A percentile compares a stretch with the other conserved stretches of the same genome.
Evolutionary conservation across 306 rosid species (phyloP).

Genomic region (Dryas octopetala): DNA sequence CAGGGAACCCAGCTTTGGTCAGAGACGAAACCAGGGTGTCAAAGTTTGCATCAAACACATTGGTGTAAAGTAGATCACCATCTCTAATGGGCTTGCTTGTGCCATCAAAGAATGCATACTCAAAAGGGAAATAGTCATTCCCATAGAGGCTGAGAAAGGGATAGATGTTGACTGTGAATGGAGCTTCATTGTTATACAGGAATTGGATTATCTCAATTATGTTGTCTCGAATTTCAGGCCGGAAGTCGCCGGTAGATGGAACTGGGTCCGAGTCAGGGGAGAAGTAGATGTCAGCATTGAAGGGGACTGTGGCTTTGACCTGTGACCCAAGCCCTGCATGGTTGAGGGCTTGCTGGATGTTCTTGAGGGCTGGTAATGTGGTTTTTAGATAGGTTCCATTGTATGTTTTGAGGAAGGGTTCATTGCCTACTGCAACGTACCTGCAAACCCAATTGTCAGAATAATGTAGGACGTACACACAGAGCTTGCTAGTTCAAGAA

Average conservation of each 20-base stretch:
- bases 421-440: conserved; percentile 94
- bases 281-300: conserved; percentile 85
- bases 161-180: conserved; percentile 81
- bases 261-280: conserved; percentile 78
- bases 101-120: conserved; percentile 85
- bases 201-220: conserved; percentile 59
- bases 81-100: conserved; percentile 55
- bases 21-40: conserved; percentile 74
- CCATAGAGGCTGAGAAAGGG: conserved; percentile 81
- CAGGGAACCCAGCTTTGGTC: conserved; percentile 66
- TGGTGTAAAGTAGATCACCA: conserved; percentile 61
- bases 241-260: conserved; percentile 90
- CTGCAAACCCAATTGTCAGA: conserved; percentile 43
- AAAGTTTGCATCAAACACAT: conserved; percentile 80
- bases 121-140: conserved; percentile 74
- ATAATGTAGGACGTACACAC: neutral
- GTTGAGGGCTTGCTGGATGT: conserved; percentile 71
- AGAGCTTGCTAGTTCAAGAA: neutral
- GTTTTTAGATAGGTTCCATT: conserved; percentile 59
- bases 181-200: conserved; percentile 59
- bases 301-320: conserved; percentile 87
- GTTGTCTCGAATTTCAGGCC: conserved; percentile 62
- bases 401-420: conserved; percentile 82
- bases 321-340: conserved; percentile 56
- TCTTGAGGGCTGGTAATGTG: conserved; percentile 78